Percentiles rank a stretch among this genome's conserved stretches.
Evolutionary conservation across 495 filamentous ascomycete species (phyloP).

Genomic region (Chaetomium cochliodes): DNA sequence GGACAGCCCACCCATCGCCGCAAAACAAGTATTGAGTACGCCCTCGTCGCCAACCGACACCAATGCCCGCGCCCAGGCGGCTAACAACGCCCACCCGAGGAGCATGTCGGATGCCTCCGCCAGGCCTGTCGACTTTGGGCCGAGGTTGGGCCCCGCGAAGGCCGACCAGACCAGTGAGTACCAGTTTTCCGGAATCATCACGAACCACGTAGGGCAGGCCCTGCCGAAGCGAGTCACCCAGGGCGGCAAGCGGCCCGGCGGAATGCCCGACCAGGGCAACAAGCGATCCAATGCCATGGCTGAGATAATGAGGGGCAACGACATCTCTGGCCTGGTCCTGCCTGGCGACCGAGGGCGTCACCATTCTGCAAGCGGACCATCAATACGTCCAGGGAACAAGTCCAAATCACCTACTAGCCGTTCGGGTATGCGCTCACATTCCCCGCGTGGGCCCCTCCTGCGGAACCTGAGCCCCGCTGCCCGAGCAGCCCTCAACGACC

Average conservation of each 20-base stretch:
- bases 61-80: slow-evolving; percentile 16
- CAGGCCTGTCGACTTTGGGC: slow-evolving; percentile 45
- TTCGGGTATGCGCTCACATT: slow-evolving; percentile 57
- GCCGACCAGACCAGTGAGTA: slow-evolving; percentile 49
- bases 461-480: slow-evolving; percentile 41
- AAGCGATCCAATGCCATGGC: slow-evolving; percentile 45
- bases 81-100: slow-evolving; percentile 40
- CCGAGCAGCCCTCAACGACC: slow-evolving; percentile 49
- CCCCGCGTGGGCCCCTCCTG: slow-evolving; percentile 49
- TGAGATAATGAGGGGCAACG: slow-evolving; percentile 49
- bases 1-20: slow-evolving; percentile 32
- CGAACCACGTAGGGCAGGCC: slow-evolving; percentile 44
- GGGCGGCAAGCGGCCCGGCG: slow-evolving; percentile 41
- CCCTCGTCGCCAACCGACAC: slow-evolving; percentile 45
- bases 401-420: slow-evolving; percentile 60
- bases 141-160: slow-evolving; percentile 34
- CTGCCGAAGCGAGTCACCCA: slow-evolving; percentile 47
- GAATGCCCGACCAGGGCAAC: slow-evolving; percentile 46
- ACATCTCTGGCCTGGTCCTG: slow-evolving; percentile 44
- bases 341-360: slow-evolving; percentile 47
- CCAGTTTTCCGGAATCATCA: slow-evolving; percentile 54
- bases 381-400: slow-evolving; percentile 50
- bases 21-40: slow-evolving; percentile 36
- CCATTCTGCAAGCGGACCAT: slow-evolving; percentile 45
- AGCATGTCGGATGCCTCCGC: slow-evolving; percentile 54